Base-by-base conservation (phyloP, 2,329 filamentous ascomycete genomes). In the Tricladium varicosporioides region DNA sequence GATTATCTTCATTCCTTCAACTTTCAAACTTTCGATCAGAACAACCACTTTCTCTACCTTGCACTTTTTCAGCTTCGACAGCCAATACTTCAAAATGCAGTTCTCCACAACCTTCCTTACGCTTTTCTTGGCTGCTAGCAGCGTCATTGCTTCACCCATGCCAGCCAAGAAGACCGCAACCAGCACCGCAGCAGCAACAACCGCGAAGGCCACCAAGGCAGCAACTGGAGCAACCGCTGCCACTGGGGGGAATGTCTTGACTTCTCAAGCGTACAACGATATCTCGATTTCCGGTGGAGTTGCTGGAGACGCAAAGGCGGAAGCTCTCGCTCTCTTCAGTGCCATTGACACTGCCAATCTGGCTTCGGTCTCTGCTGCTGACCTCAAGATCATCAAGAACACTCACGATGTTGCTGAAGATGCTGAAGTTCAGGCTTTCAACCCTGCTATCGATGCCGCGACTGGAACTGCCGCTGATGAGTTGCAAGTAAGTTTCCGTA, bases 271-370 rank as follows among this genome's bases (percentile, higher is more conserved):
- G 15, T 54, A 54, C 15, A 32, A 54, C 22, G 31, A 48, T 9
- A 80, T 83, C 69, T 77, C 79, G 63, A 72, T 83, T 55, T 77
- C 77, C 1, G 75, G 75, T 48, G 80, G 80, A 5, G 69, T 73
- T 5, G 80, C 76, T 32, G 80, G 81, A 51, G 76, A 82, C 49
- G 80, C 78, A 10, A 72, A 82, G 42, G 74, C 70, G 2, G 79
- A 83, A 66, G 80, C 80, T 2, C 47, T 60, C 3, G 61, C 55
- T 11, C 48, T 57, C n/a, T 51, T 61, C 43, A 48, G 52, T 15
- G 57, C 57, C 47, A 52, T 60, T 11, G 54, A 62, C 22, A 14
- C 45, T 18, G 56, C 47, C 11, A 48, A 64, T 32, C 44, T 62
- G 27, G 58, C 59, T 22, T 48, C 40, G 16, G 57, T 60, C 48